Evolutionary conservation across 805 yeast species (phyloP).

Genomic region (Spathaspora passalidarum): DNA sequence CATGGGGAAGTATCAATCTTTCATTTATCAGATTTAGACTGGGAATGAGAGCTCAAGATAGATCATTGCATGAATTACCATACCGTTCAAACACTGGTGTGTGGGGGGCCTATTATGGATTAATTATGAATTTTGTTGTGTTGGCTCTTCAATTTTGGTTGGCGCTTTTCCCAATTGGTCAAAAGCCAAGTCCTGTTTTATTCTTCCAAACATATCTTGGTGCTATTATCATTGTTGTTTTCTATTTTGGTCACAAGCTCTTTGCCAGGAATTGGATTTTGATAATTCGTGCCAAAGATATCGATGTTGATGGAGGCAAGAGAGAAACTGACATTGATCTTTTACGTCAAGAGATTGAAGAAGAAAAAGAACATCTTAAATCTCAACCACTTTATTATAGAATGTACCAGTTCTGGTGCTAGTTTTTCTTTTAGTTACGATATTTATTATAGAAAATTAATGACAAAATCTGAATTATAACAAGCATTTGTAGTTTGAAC

Average conservation of each 20-base stretch:
- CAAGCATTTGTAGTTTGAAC: no score
- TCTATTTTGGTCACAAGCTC: slow-evolving; percentile 52
- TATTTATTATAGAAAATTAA: slow-evolving; percentile 1
- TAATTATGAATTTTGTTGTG: slow-evolving; percentile 22
- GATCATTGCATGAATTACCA: slow-evolving; percentile 48
- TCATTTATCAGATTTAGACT: slow-evolving; percentile 32
- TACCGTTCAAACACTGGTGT: slow-evolving; percentile 50
- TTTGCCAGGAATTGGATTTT: slow-evolving; percentile 36
- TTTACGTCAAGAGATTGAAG: slow-evolving; percentile 47
- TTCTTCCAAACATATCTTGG: slow-evolving; percentile 61
- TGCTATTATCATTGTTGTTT: slow-evolving; percentile 40
- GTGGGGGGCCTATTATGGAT: slow-evolving; percentile 26
- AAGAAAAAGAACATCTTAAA: slow-evolving; percentile 28
- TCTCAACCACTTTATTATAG: slow-evolving; percentile 21
- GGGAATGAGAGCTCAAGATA: slow-evolving; percentile 34
- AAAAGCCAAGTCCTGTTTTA: slow-evolving; percentile 28
- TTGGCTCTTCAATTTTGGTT: slow-evolving; percentile 34
- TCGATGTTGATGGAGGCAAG: slow-evolving; percentile 63
- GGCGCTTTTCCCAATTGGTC: slow-evolving; percentile 28
- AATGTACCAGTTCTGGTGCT: slow-evolving; percentile 18
- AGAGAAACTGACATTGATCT: slow-evolving; percentile 54
- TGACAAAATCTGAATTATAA: no score
- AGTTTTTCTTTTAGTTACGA: slow-evolving; percentile 1
- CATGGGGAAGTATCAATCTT: slow-evolving; percentile 33
- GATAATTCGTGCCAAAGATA: slow-evolving; percentile 40